Percentiles rank a stretch among this genome's conserved stretches.
These are phyloP conservation scores for Strobilomyces confusus DNA, from an alignment of 768 basidiomycete genomes.

Conservation along the genomic window DNA sequence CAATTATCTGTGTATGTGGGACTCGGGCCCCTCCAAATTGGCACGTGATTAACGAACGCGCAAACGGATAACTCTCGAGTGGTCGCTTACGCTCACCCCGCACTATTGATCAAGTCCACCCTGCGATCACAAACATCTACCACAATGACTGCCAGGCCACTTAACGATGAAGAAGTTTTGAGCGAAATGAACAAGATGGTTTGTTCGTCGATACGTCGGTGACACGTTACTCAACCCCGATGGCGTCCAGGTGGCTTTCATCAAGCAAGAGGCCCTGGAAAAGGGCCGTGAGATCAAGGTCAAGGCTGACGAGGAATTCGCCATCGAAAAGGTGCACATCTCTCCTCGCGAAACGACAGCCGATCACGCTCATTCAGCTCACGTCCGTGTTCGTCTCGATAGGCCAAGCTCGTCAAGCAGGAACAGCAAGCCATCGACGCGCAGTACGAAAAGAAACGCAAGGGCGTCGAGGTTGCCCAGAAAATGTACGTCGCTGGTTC, in stretches of 20 bases:
- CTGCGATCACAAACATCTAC: not conserved
- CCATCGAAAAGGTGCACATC: constrained; percentile 86
- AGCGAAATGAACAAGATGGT: constrained; percentile 99
- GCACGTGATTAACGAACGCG: too few species aligned
- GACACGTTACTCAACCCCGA: constrained; percentile 1
- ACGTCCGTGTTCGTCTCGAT: not conserved
- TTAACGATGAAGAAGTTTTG: constrained; percentile 94
- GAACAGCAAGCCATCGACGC: constrained; percentile 94
- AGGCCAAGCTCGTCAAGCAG: constrained; percentile 97
- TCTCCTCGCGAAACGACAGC: not conserved
- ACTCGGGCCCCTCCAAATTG: too few species aligned
- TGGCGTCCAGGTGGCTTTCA: constrained; percentile 79
- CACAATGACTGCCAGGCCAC: constrained; percentile 67
- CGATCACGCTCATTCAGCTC: not conserved
- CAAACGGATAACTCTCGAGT: not conserved
- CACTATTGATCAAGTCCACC: not conserved
- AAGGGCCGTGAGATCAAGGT: constrained; percentile 96
- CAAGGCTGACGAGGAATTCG: constrained; percentile 98
- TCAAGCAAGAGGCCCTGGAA: constrained; percentile 97
- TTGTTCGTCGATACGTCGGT: constrained; percentile 17
- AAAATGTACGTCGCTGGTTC: constrained; percentile 71
- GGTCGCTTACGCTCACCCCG: not conserved
- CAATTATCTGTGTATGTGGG: too few species aligned
- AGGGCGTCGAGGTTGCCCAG: constrained; percentile 88
- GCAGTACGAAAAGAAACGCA: constrained; percentile 92